Conservation (phyloP, 208 protist genomes). For the Acanthamoeba rhysodes region DNA sequence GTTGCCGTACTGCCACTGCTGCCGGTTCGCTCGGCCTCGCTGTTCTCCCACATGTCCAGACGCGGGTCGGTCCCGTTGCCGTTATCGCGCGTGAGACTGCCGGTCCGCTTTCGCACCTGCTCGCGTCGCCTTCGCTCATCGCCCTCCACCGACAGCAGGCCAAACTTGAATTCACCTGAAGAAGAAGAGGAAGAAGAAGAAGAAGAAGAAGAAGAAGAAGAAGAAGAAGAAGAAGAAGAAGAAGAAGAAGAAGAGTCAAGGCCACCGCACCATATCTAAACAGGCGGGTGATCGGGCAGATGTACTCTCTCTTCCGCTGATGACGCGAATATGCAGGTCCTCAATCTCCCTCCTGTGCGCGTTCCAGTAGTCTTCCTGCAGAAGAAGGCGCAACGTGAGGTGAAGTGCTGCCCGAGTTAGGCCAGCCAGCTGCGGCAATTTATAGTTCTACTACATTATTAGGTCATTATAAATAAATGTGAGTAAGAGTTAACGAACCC, state of each 20-base stretch:
- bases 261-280: neutral
- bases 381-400: neutral
- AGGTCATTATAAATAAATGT: neutral
- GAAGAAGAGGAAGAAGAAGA: neutral
- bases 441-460: too few species aligned
- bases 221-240: neutral
- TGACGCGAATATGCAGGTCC: constrained; percentile 53
- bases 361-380: constrained; percentile 56
- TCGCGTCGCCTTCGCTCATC: constrained; percentile 32
- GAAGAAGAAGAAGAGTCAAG: neutral
- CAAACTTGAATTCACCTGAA: constrained; percentile 51
- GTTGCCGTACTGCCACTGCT: neutral
- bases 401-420: neutral
- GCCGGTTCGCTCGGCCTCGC: neutral
- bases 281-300: neutral
- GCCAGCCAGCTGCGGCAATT: too few species aligned
- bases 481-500: neutral
- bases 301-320: constrained; percentile 39
- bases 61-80: neutral
- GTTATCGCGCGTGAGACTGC: neutral
- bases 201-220: neutral
- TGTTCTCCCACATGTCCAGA: neutral
- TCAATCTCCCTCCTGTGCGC: neutral
- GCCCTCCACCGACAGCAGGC: constrained; percentile 51
- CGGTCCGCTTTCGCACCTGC: neutral